Base-by-base conservation (phyloP, 805 yeast genomes). In the Candida nonsorbophila region DNA sequence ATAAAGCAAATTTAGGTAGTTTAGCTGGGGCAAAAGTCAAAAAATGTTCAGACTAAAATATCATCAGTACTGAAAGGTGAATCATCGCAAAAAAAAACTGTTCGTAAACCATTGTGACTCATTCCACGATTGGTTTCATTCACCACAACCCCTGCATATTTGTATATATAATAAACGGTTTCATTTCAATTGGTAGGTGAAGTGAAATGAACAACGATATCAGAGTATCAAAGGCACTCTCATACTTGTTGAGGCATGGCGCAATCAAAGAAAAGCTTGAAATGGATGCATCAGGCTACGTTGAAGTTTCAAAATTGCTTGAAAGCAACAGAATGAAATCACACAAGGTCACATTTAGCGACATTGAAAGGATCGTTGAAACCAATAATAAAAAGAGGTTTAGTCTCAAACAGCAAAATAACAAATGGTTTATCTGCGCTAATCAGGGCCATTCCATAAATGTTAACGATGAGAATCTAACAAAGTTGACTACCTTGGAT, bases 361-460 rank as follows among this genome's bases (percentile, higher is more conserved):
- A 83, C 34, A 48, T 92, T 3, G 44, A 60, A 23, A 45, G 73
- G 12, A 68, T 86, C 1, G 95, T 87, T 1, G 64, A 52, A 0
- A 60, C 51, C 6, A 84, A 88, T 44, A 77, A 69, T 30, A 90
- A 90, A 55, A 67, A 79, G 42, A 53, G 98, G 31, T 90, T 79
- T 54, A 67, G 69, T 20, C 36, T 87, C 8, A 58, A 53, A 7
- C 32, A 30, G 4, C 42, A 42, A 7, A 55, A 50, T 5, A 57
- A 42, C 4, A 55, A 49, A 7, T 14, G 21, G 23, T 38, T 22
- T 12, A 62, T 90, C n/a, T 75, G 97, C 49, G 97, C 98, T 3
- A 79, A 80, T 29, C 98, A 92, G 54, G 98, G 98, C 4, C 98
- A 92, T 53, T 77, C 94, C 0, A 57, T 90, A 4, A 48, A 52